Evolutionary conservation across 345 rosid species (phyloP), one percentile per base, ranked within the genome.

Genomic region (Citrus trifoliata): DNA sequence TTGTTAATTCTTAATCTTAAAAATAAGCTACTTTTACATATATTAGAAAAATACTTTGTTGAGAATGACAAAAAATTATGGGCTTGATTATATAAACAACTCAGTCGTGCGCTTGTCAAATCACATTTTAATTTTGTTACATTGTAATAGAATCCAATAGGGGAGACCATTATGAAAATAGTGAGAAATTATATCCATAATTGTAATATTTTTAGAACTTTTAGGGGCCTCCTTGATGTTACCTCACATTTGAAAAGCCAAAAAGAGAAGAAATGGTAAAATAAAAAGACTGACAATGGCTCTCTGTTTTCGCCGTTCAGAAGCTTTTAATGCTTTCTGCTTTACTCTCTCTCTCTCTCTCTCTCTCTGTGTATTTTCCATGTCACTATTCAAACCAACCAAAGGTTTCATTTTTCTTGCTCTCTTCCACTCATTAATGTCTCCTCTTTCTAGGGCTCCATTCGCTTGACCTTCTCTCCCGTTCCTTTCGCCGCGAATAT

Each of bases 271-370:
- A 53, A 35, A 33, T 22, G 35, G 27, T 65, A 37, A 66, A 74
- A 22, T 24, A 4, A 65, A 58, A 69, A 8, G 42, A 38, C 70
- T n/a, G 62, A 35, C 40, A 55, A 53, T 48, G 65, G 46, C 58
- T 8, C 71, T 73, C 78, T 73, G 78, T 53, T 68, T 62, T 69
- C 48, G 81, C 53, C 70, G 74, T 70, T 67, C n/a, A 76, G 76
- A 25, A 67, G 73, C 79, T 75, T 75, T 78, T 56, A 78, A 75
- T 82, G 80, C 85, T 78, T 7, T 28, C 73, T 58, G 24, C 84
- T 78, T 82, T 78, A 51, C 79, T 78, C 67, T 62, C 60, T 69
- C 30, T 28, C 28, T 74, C 32, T 30, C 33, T 32, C 67, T 62
- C 60, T 68, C 30, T n/a, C 28, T 74, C 55, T n/a, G 67, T 40